Conservation (phyloP, 1,139 yeast species). For the Geotrichum carabidarum region DNA sequence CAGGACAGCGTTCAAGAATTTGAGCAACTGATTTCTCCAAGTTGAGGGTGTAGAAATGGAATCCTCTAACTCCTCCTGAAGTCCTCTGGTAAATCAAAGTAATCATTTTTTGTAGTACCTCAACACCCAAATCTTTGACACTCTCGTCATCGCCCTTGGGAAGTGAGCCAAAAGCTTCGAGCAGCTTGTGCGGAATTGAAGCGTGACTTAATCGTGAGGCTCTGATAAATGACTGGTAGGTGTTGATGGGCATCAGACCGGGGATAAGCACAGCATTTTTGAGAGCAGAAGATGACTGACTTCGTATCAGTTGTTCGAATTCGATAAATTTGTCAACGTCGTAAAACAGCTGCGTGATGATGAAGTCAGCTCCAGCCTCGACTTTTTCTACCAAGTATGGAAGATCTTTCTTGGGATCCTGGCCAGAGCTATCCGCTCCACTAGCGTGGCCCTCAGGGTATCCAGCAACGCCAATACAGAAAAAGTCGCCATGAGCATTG, state of each 20-base stretch:
- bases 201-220: constrained; percentile 91
- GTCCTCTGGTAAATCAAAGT: constrained; percentile 49
- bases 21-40: constrained; percentile 88
- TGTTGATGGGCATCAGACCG: constrained; percentile 95
- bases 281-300: constrained; percentile 44
- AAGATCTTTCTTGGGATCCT: constrained; percentile 59
- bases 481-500: constrained; percentile 61
- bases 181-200: constrained; percentile 57
- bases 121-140: constrained; percentile 80
- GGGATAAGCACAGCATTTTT: constrained; percentile 64
- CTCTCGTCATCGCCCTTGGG: constrained; percentile 73
- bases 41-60: constrained; percentile 86
- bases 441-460: constrained; percentile 94
- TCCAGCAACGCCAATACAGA: constrained; percentile 88
- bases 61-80: constrained; percentile 56
- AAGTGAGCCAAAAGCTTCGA: constrained; percentile 51
- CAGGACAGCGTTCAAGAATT: constrained; percentile 58
- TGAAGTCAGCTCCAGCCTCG: constrained; percentile 91
- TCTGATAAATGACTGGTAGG: constrained; percentile 76
- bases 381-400: constrained; percentile 77
- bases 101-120: constrained; percentile 61
- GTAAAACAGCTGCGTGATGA: constrained; percentile 82
- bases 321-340: constrained; percentile 53
- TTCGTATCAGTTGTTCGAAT: constrained; percentile 46
- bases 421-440: constrained; percentile 61